Evolutionary conservation across 108 stramenopile genomes (phyloP).

Genomic region (Cyclotella distinguenda): DNA sequence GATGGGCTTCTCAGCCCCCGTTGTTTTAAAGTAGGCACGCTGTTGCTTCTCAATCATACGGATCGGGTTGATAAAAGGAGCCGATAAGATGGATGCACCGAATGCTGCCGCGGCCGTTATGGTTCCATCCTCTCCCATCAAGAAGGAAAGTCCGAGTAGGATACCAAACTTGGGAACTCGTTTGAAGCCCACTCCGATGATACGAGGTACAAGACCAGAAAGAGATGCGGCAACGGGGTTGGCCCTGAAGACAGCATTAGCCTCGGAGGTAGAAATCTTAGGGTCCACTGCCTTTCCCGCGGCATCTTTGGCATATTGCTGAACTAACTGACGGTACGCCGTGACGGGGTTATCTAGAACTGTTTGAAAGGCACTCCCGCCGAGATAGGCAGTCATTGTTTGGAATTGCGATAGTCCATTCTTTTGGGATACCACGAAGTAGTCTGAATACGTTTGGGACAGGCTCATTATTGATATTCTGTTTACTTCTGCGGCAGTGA

Average conservation of each 20-base stretch:
- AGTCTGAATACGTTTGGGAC: slow-evolving; percentile 59
- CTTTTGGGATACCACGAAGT: slow-evolving; percentile 80
- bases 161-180: slow-evolving; percentile 92
- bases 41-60: slow-evolving; percentile 96
- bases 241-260: slow-evolving; percentile 79
- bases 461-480: slow-evolving; percentile 26
- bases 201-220: slow-evolving; percentile 79
- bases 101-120: slow-evolving; percentile 77
- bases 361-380: slow-evolving; percentile 88
- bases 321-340: slow-evolving; percentile 91
- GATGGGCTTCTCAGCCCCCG: slow-evolving; percentile 84
- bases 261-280: slow-evolving; percentile 75
- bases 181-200: slow-evolving; percentile 93
- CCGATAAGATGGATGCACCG: slow-evolving; percentile 79
- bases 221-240: slow-evolving; percentile 77
- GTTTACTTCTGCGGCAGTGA: neutral
- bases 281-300: slow-evolving; percentile 86
- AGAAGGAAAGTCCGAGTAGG: slow-evolving; percentile 83
- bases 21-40: slow-evolving; percentile 86
- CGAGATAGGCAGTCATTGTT: slow-evolving; percentile 90
- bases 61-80: slow-evolving; percentile 92
- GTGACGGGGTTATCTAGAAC: slow-evolving; percentile 91
- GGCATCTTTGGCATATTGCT: slow-evolving; percentile 90
- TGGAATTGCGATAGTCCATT: slow-evolving; percentile 88
- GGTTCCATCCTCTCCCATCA: slow-evolving; percentile 81